Evolutionary conservation across 108 stramenopile species (phyloP).

Genomic region (Skeletonema tropicum): DNA sequence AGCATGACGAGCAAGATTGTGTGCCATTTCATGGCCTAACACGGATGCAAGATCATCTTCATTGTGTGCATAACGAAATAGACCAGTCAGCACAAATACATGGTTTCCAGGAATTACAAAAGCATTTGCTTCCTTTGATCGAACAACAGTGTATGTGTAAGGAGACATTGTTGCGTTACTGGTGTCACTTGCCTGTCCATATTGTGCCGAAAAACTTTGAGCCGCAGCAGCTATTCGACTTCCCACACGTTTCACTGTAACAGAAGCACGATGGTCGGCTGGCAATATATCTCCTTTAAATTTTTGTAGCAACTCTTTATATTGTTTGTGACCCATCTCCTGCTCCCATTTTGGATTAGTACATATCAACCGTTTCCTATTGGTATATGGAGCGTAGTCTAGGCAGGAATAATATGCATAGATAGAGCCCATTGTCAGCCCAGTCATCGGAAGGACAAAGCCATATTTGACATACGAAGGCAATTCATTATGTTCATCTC

Average conservation of each 20-base stretch:
- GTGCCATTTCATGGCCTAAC: conserved; percentile 69
- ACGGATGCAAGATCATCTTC: conserved; percentile 89
- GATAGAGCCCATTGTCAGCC: conserved; percentile 40
- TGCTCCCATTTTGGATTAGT: conserved; percentile 64
- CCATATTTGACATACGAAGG: conserved; percentile 26
- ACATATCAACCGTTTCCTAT: conserved; percentile 71
- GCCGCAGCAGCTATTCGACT: conserved; percentile 74
- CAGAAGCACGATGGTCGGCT: conserved; percentile 62
- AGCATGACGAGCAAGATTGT: conserved; percentile 82
- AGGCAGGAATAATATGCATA: conserved; percentile 62
- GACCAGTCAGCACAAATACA: conserved; percentile 79
- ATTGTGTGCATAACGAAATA: conserved; percentile 68
- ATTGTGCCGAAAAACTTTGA: conserved; percentile 23
- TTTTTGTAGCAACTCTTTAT: conserved; percentile 56
- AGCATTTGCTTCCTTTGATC: conserved; percentile 78
- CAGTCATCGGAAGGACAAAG: conserved; percentile 31
- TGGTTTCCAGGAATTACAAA: conserved; percentile 89
- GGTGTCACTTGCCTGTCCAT: neutral
- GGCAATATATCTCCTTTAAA: conserved; percentile 62
- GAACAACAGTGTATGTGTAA: conserved; percentile 78
- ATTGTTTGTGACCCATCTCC: conserved; percentile 49
- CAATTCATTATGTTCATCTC: neutral
- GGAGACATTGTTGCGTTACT: conserved; percentile 9
- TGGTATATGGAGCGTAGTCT: conserved; percentile 75
- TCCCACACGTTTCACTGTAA: conserved; percentile 75